Evolutionary conservation across 1,284 basidiomycete genomes (phyloP), one percentile per base, ranked within the genome.

Genomic region (Tremellales sp.): DNA sequence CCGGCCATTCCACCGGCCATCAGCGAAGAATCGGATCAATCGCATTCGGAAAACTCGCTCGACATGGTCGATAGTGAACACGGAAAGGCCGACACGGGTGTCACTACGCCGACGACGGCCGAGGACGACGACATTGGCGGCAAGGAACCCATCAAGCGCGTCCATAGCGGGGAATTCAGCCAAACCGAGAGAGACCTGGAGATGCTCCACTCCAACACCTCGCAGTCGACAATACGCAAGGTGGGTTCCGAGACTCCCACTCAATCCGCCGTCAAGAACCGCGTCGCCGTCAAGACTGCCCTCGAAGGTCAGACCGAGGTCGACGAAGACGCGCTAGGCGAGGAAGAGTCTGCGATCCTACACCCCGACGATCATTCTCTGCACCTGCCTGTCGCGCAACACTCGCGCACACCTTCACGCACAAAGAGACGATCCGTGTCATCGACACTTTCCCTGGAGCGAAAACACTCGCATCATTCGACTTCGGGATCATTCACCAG

Each of bases 341-440:
- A 59, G 35, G 56, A 56, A 33, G 52, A 49, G 24, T 62, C 59
- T 2, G 50, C 50, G 17, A 52, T 60, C 15, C 10, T 8, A 31
- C 8, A 8, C 15, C 10, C 15, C 10, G 68, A 72, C 43, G 68
- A 72, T 35, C 62, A 69, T 23, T 54, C 66, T 2, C 46, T 68
- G 4, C 62, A 68, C 43, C 57, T 76, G 2, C 73, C 72, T 4
- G 51, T 75, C 2, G 65, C 70, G 1, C 68, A 68, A 7, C 75
- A 77, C 40, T 80, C 84, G 13, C 86, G 92, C 13, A 98, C 93
- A 0, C 94, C 93, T 0, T 89, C 87, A 3, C 82, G 92, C 7
- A 97, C 93, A 2, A 97, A 97, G 70, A 84, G 94, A 2, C 85
- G 92, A 17, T 96, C 92, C 1, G 83, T 96, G 10, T 91, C 90